Percentiles rank a stretch among this genome's conserved stretches.
Evolutionary conservation across 2,329 filamentous ascomycete genomes (phyloP).

Genomic region (Zymoseptoria passerinii): DNA sequence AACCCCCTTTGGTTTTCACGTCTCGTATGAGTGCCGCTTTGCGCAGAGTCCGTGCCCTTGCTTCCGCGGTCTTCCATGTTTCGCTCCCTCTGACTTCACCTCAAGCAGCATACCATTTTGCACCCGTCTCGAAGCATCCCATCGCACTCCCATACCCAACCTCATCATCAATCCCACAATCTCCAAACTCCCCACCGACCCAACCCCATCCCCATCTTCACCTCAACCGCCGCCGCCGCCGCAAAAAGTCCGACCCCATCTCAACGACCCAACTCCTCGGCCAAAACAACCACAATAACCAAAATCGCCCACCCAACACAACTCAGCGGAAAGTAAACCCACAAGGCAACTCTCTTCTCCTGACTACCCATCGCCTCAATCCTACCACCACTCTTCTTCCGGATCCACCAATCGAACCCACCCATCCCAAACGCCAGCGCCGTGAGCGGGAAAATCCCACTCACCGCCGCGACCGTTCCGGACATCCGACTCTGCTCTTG

Average conservation of each 20-base stretch:
- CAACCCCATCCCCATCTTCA: not conserved
- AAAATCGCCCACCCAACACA: constrained; percentile 4
- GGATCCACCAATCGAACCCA: constrained; percentile 16
- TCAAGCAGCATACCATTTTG: not conserved
- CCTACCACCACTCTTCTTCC: constrained; percentile 11
- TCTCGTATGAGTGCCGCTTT: not conserved
- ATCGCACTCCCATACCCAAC: not conserved
- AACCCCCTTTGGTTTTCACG: not conserved
- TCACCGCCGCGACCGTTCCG: constrained; percentile 5
- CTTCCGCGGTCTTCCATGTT: not conserved
- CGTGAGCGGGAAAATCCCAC: constrained; percentile 14
- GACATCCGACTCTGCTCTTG: constrained; percentile 16
- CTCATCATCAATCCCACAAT: not conserved
- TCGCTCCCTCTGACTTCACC: not conserved
- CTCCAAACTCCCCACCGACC: not conserved
- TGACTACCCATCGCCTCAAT: constrained; percentile 15
- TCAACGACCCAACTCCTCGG: not conserved
- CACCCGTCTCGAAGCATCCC: not conserved
- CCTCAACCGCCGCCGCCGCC: too few species aligned
- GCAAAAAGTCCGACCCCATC: too few species aligned
- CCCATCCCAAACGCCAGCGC: constrained; percentile 19
- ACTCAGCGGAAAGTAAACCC: constrained; percentile 15
- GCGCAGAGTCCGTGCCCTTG: not conserved
- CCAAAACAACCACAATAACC: constrained; percentile 1
- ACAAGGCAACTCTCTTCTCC: constrained; percentile 18